Conservation (phyloP, 2,329 filamentous ascomycete species). For the Chaetoscypha palmicola region DNA sequence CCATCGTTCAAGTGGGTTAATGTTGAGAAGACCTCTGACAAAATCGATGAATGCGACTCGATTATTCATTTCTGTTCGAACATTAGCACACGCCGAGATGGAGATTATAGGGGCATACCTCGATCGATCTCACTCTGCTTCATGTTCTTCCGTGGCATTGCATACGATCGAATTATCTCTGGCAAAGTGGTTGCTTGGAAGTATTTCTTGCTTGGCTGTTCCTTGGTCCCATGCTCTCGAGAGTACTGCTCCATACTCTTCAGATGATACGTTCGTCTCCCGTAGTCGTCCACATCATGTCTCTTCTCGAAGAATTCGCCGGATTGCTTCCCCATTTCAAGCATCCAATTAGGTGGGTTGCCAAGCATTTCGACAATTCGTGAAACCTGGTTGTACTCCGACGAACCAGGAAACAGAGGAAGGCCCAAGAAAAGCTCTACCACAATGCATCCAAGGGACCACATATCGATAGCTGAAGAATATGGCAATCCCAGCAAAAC, state of each 20-base stretch:
- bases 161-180: slow-evolving; percentile 95
- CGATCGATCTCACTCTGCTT: slow-evolving; percentile 92
- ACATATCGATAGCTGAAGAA: slow-evolving; percentile 99
- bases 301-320: slow-evolving; percentile 95
- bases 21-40: slow-evolving; percentile 83
- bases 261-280: slow-evolving; percentile 79
- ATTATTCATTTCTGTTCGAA: slow-evolving; percentile 84
- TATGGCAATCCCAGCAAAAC: slow-evolving; percentile 93
- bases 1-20: slow-evolving; percentile 95
- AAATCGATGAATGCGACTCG: slow-evolving; percentile 97
- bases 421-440: slow-evolving; percentile 94
- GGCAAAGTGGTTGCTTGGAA: slow-evolving; percentile 91
- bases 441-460: slow-evolving; percentile 96
- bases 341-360: slow-evolving; percentile 95
- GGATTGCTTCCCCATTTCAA: slow-evolving; percentile 97
- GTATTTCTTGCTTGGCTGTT: slow-evolving; percentile 99
- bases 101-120: slow-evolving; percentile 52
- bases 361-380: slow-evolving; percentile 98
- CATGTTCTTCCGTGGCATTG: slow-evolving; percentile 99
- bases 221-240: slow-evolving; percentile 89
- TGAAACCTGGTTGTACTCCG: slow-evolving; percentile 97
- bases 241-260: slow-evolving; percentile 99
- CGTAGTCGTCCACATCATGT: slow-evolving; percentile 77
- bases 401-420: slow-evolving; percentile 91
- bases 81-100: slow-evolving; percentile 10